These are phyloP conservation scores for Nephromyces sp. DNA, from an alignment of 169 alveolate genomes.

Conservation along the genomic window DNA sequence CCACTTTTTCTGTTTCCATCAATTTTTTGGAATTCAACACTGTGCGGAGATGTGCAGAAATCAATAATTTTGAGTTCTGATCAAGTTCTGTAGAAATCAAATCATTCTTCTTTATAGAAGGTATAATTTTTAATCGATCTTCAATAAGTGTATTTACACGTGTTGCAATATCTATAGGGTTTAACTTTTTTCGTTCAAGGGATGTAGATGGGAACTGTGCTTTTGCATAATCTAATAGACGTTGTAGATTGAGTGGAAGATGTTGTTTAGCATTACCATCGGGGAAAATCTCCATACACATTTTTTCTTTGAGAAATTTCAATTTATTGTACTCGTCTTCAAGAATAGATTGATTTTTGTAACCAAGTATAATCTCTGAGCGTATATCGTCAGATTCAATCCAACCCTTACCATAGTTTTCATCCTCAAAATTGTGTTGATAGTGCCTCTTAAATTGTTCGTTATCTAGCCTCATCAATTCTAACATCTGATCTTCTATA, in stretches of 20 bases:
- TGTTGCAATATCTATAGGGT: conserved; percentile 66
- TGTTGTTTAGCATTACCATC: conserved; percentile 91
- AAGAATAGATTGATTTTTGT: conserved; percentile 54
- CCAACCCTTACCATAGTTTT: conserved; percentile 52
- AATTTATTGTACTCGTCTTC: conserved; percentile 26
- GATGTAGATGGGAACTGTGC: conserved; percentile 10
- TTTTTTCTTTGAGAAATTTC: conserved; percentile 5
- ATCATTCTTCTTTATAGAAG: conserved; percentile 44
- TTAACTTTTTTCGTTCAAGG: conserved; percentile 15
- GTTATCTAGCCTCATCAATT: conserved; percentile 79
- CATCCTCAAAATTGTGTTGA: conserved; percentile 60
- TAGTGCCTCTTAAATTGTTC: conserved; percentile 58
- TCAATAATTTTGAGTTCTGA: conserved; percentile 71
- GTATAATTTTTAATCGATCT: conserved; percentile 52
- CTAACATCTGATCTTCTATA: conserved; percentile 92
- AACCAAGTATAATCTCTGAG: conserved; percentile 48
- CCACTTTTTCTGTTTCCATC: conserved; percentile 84
- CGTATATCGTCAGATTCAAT: conserved; percentile 47
- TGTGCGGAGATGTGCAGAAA: conserved; percentile 86
- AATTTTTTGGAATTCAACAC: conserved; percentile 82
- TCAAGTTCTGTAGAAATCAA: conserved; percentile 73
- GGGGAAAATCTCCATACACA: conserved; percentile 67
- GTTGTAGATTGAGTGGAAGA: conserved; percentile 86
- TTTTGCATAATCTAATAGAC: conserved; percentile 46
- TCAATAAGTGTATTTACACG: conserved; percentile 55